Evolutionary conservation across 192 early-diverging fungal genomes (phyloP).

Genomic region (Haplosporangium gracile): DNA sequence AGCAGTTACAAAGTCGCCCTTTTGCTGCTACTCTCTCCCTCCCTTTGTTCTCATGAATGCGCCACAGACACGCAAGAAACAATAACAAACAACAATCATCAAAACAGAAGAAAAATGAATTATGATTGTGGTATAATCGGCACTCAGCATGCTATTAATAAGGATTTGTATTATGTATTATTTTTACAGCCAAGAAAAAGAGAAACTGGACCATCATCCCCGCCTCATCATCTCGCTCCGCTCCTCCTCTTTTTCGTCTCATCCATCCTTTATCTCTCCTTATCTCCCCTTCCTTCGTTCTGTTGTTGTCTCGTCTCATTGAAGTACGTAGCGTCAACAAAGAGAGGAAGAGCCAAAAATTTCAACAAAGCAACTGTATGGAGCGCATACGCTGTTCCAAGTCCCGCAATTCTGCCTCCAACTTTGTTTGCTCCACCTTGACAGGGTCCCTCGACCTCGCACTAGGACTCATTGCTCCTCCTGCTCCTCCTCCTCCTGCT

Average conservation of each 20-base stretch:
- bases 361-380: conserved; percentile 33
- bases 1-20: no score
- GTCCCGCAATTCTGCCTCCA: conserved; percentile 40
- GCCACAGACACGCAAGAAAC: neutral
- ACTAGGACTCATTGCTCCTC: neutral
- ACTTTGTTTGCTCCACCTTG: conserved; percentile 27
- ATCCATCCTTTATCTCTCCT: neutral
- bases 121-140: neutral
- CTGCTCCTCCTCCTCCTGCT: neutral
- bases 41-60: neutral
- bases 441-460: conserved; percentile 27
- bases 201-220: neutral
- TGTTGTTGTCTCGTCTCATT: no score
- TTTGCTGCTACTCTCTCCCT: no score
- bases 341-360: neutral
- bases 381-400: conserved; percentile 43
- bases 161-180: no score
- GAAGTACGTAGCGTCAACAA: neutral
- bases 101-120: neutral
- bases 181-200: neutral
- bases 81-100: neutral
- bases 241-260: neutral
- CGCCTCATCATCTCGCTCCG: neutral
- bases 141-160: neutral
- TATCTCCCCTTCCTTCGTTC: no score